A percentile compares a stretch with the other conserved stretches of the same genome.
Conservation (phyloP, 331 rosid genomes). For the Erythrophleum ivorense region DNA sequence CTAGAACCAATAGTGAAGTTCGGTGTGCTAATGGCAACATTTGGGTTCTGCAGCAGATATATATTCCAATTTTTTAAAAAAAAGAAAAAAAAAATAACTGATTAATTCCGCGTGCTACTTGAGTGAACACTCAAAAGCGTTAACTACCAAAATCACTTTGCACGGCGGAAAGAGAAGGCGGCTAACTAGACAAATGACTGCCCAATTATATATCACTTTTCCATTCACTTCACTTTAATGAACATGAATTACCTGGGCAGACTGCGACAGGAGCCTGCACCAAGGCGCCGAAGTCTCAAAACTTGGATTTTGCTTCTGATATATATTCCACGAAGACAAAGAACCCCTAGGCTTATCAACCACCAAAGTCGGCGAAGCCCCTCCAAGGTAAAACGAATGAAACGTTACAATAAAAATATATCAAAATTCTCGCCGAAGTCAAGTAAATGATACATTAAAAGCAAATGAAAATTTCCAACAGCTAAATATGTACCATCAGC, state of each 20-base stretch:
- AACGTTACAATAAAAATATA: slow-evolving; percentile 9
- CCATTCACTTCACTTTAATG: slow-evolving; percentile 24
- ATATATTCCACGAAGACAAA: slow-evolving; percentile 57
- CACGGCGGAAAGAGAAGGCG: neutral
- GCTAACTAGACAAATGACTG: neutral
- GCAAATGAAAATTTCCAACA: slow-evolving; percentile 18
- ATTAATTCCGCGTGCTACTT: slow-evolving; percentile 37
- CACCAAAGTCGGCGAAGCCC: slow-evolving; percentile 63
- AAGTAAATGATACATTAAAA: slow-evolving; percentile 24
- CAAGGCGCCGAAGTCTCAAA: slow-evolving; percentile 67
- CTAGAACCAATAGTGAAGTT: slow-evolving; percentile 71
- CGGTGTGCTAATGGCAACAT: slow-evolving; percentile 53
- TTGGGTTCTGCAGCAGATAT: slow-evolving; percentile 62
- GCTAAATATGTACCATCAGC: slow-evolving; percentile 70
- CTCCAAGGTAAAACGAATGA: slow-evolving; percentile 46
- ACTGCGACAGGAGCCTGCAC: slow-evolving; percentile 83
- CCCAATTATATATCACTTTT: neutral
- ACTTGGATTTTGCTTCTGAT: slow-evolving; percentile 63
- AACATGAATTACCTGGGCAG: slow-evolving; percentile 61
- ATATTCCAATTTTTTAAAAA: neutral
- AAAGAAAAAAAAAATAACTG: slow-evolving; percentile 7
- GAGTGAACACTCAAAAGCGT: slow-evolving; percentile 25
- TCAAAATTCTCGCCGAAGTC: neutral
- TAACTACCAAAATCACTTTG: slow-evolving; percentile 15
- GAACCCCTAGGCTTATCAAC: slow-evolving; percentile 68